Base-by-base conservation (phyloP, 306 rosid genomes). In the Dalbergia cochinchinensis region DNA sequence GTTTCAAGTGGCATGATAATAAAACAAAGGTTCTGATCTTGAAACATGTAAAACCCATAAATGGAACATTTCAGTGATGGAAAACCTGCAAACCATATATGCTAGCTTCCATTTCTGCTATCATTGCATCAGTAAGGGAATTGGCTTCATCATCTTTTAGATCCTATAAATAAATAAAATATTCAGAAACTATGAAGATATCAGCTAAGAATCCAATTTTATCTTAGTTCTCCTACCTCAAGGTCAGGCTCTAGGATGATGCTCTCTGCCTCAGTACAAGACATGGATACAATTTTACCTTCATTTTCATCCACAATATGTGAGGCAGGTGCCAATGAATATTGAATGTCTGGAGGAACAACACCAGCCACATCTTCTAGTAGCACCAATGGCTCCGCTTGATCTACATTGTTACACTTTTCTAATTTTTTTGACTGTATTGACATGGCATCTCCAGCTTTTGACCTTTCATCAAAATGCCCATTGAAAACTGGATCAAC, bases 21-120 rank as follows among this genome's bases (percentile, higher is more conserved):
- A n/a, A 53, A 53, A 5, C 59, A 53, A 4, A 53, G 20, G 12
- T 53, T 53, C 59, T n/a, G 59, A 15, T 53, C 18, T 14, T 53
- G 59, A 53, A n/a, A 53, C 59, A 51, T n/a, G 48, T 31, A 58
- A 74, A 76, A 44, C 0, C 66, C 78, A 62, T 48, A 70, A 71
- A 55, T 55, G 65, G 55, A 82, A 69, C 45, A 85, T 77, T 82
- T 71, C 14, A 84, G 74, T 62, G 78, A 80, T 26, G 54, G 60
- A 34, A 87, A 85, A 92, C 97, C 97, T 92, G 97, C 85, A 92
- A 87, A 79, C 92, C 97, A 37, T 92, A 90, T 72, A 85, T 81
- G 86, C 90, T 88, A 65, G 97, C 97, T 83, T 92, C 97, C 90
- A 88, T 88, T 85, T 92, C 94, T 72, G 94, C 92, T 34, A 90